Conservation (phyloP, 169 alveolate species). For the Haemoproteus tartakovskyi region DNA sequence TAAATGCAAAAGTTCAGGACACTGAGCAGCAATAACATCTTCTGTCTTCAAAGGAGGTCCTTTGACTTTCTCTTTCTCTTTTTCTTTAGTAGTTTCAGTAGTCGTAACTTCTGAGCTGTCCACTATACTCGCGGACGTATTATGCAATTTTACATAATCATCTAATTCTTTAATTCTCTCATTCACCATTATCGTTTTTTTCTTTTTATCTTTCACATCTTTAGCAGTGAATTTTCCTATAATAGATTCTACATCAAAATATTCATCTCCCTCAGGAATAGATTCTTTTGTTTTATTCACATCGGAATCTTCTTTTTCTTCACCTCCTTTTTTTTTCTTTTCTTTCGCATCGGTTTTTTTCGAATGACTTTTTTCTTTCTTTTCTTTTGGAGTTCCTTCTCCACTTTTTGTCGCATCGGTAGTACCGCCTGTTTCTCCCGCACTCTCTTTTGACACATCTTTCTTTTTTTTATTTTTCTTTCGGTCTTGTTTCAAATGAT, state of each 20-base stretch:
- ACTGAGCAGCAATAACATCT: conserved; percentile 28
- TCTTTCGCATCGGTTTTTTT: not conserved
- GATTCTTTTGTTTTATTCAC: not conserved
- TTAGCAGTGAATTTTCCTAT: conserved; percentile 37
- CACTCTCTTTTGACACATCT: not conserved
- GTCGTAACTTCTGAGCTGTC: not conserved
- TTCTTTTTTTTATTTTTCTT: conserved; percentile 4
- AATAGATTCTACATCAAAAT: conserved; percentile 52
- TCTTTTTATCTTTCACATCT: conserved; percentile 43
- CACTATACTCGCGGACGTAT: conserved; percentile 3
- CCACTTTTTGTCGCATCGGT: not conserved
- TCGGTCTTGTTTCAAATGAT: conserved; percentile 40
- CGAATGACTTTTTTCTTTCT: not conserved
- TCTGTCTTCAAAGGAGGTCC: not conserved
- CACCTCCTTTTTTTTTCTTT: not conserved
- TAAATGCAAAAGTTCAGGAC: conserved; percentile 59
- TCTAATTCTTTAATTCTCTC: conserved; percentile 61
- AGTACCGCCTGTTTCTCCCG: not conserved
- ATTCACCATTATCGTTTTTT: conserved; percentile 34
- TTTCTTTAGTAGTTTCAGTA: not conserved
- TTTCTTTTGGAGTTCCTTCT: not conserved
- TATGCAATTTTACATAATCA: conserved; percentile 20
- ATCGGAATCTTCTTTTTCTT: not conserved
- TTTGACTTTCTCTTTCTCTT: not conserved
- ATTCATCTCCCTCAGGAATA: conserved; percentile 1